Percentiles rank a stretch among this genome's conserved stretches.
Evolutionary conservation across 1,139 yeast species (phyloP).

Genomic region (Pichia sp.): DNA sequence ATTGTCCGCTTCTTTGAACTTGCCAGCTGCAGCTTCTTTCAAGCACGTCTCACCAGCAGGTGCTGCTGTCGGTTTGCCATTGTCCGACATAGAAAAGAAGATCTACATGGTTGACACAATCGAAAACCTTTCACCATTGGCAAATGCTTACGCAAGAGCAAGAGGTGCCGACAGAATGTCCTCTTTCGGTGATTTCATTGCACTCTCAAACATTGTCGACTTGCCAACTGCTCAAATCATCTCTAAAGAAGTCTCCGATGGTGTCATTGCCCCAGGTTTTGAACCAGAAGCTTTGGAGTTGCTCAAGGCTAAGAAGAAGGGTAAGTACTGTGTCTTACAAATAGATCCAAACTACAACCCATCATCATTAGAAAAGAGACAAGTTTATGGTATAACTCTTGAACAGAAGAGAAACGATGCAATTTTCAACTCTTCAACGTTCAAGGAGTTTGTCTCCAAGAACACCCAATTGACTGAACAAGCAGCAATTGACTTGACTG

Average conservation of each 20-base stretch:
- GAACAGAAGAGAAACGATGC: slow-evolving; percentile 98
- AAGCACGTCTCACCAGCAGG: slow-evolving; percentile 99
- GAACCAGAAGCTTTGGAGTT: slow-evolving; percentile 88
- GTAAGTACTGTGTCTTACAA: slow-evolving; percentile 93
- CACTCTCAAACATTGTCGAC: slow-evolving; percentile 93
- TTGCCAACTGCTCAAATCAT: slow-evolving; percentile 94
- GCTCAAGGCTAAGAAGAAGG: slow-evolving; percentile 88
- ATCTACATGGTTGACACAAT: slow-evolving; percentile 92
- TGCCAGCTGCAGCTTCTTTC: slow-evolving; percentile 98
- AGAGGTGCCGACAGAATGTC: slow-evolving; percentile 99
- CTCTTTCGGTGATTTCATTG: slow-evolving; percentile 97
- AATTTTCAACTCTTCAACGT: slow-evolving; percentile 79
- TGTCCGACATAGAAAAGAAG: slow-evolving; percentile 86
- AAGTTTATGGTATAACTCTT: slow-evolving; percentile 90
- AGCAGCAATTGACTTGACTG: slow-evolving; percentile 88
- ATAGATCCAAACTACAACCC: slow-evolving; percentile 94
- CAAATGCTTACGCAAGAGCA: slow-evolving; percentile 97
- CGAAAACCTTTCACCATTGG: slow-evolving; percentile 91
- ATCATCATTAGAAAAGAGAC: slow-evolving; percentile 77
- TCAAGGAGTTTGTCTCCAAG: slow-evolving; percentile 85
- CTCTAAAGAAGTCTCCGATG: slow-evolving; percentile 95
- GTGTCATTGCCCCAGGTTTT: slow-evolving; percentile 97
- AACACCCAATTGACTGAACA: slow-evolving; percentile 86
- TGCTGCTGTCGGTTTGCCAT: slow-evolving; percentile 93
- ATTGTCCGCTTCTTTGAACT: slow-evolving; percentile 84